phyloP scores from a whole-genome alignment of 331 rosid species.

The Saraca asoca region DNA sequence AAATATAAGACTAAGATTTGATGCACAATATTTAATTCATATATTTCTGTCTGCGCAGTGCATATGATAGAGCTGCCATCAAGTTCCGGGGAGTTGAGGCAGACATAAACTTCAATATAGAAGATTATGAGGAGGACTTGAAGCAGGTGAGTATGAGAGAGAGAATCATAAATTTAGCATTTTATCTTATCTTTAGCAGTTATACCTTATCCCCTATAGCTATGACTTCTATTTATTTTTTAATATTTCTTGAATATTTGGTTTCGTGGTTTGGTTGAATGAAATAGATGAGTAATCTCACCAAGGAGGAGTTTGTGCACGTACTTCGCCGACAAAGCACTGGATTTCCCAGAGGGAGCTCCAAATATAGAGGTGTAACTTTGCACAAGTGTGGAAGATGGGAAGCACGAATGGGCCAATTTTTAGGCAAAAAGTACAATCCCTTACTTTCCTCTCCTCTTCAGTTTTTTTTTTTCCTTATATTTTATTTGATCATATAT shows the following conservation, averaged over 20 bases:
- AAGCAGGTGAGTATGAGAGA: conserved; percentile 63
- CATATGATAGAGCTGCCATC: conserved; percentile 97
- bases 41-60: conserved; percentile 47
- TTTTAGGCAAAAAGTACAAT: conserved; percentile 91
- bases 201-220: not conserved
- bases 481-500: not conserved
- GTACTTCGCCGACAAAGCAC: conserved; percentile 99
- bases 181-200: conserved; percentile 32
- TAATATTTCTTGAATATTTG: not conserved
- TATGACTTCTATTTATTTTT: not conserved
- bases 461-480: too few relatives aligned
- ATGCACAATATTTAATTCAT: not conserved
- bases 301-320: conserved; percentile 96
- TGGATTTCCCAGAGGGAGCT: conserved; percentile 97
- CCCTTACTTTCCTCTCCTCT: too few relatives aligned
- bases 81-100: conserved; percentile 94
- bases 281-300: conserved; percentile 83
- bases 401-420: conserved; percentile 99
- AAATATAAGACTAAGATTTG: conserved; percentile 1
- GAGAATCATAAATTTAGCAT: conserved; percentile 6
- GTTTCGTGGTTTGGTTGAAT: conserved; percentile 9
- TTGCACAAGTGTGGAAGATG: conserved; percentile 99
- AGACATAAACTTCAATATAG: conserved; percentile 83
- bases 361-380: conserved; percentile 96
- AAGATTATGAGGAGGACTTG: conserved; percentile 89